These are phyloP conservation scores for Pelargonium myrrhifolium DNA, from an alignment of 441 rosid species.

Conservation along the genomic window DNA sequence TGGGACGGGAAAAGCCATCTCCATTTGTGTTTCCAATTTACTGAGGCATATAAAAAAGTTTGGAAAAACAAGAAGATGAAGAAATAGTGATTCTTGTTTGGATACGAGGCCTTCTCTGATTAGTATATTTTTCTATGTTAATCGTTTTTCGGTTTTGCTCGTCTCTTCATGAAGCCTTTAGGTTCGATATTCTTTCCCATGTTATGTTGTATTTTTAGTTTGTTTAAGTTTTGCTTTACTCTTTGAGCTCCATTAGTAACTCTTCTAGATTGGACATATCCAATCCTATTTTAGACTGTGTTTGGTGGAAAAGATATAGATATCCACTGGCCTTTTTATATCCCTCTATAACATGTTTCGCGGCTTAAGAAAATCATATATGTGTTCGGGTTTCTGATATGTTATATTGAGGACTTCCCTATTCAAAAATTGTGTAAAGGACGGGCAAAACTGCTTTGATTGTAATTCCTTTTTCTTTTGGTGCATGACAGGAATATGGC, in stretches of 20 bases:
- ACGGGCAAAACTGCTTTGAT: background rate
- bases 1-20: background rate
- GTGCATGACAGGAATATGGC: conserved; percentile 59
- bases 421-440: background rate
- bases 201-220: background rate
- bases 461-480: background rate
- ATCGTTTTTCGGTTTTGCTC: too few relatives aligned
- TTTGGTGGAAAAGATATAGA: background rate
- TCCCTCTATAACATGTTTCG: background rate
- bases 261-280: background rate
- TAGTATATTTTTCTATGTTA: too few relatives aligned
- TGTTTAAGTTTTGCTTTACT: background rate
- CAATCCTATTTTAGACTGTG: background rate
- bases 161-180: background rate
- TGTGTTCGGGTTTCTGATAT: background rate
- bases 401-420: background rate
- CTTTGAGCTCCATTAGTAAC: too few relatives aligned
- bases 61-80: too few relatives aligned
- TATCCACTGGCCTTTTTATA: background rate
- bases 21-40: background rate
- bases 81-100: too few relatives aligned
- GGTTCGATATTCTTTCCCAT: background rate
- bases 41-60: background rate
- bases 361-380: too few relatives aligned
- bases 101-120: too few relatives aligned